phyloP scores from a whole-genome alignment of 805 yeast genomes.

The Candida gorgasii region DNA sequence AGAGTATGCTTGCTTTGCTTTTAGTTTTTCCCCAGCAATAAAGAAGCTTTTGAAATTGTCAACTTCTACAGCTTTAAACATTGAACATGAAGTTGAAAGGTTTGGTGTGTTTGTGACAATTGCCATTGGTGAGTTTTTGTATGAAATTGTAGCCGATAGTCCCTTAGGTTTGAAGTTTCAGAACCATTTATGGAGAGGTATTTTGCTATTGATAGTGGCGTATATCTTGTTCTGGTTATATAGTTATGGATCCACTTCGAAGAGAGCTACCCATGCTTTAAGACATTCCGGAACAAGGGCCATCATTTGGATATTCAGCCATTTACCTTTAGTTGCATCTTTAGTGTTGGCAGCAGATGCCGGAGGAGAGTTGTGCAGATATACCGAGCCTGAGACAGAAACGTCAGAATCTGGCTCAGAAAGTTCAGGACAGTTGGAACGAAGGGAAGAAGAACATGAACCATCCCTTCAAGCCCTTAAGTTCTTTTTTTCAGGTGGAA shows the following conservation, averaged over 20 bases:
- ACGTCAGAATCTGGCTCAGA: background rate
- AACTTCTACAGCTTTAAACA: constrained; percentile 60
- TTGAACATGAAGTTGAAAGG: constrained; percentile 68
- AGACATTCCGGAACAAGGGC: constrained; percentile 51
- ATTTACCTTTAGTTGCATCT: constrained; percentile 52
- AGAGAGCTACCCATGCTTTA: constrained; percentile 53
- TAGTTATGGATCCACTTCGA: constrained; percentile 51
- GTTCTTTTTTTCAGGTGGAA: constrained; percentile 55
- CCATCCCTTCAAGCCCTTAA: constrained; percentile 43
- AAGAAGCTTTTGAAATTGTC: constrained; percentile 44
- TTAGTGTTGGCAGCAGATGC: constrained; percentile 61
- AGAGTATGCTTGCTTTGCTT: constrained; percentile 41
- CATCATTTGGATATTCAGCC: constrained; percentile 45
- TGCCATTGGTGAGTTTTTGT: constrained; percentile 65
- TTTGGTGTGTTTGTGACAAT: constrained; percentile 58
- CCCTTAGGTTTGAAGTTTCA: constrained; percentile 51
- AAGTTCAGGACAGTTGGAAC: too few species aligned
- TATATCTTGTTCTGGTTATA: constrained; percentile 55
- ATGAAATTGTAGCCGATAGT: constrained; percentile 50
- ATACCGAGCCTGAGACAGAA: background rate
- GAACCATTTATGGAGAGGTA: constrained; percentile 46
- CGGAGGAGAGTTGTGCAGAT: constrained; percentile 48
- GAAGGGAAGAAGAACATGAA: constrained; percentile 27
- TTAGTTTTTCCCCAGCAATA: constrained; percentile 48
- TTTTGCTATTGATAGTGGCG: constrained; percentile 49